Percentiles rank a stretch among this genome's conserved stretches.
These are phyloP conservation scores for Candida endomychidarum DNA, from an alignment of 805 yeast genomes.

Conservation along the genomic window DNA sequence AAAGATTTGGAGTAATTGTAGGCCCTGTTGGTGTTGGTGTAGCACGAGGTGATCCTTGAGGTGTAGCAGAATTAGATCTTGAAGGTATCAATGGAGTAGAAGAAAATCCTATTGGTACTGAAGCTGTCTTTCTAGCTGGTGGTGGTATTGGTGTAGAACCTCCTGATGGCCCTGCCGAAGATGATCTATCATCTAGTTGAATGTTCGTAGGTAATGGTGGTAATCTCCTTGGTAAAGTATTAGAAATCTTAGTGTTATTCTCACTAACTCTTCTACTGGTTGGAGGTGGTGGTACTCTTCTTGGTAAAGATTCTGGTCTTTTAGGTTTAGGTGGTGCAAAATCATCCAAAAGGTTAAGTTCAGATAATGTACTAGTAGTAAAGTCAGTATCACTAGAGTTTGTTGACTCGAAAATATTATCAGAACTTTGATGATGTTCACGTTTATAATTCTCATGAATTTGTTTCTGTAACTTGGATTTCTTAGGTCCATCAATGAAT, in stretches of 20 bases:
- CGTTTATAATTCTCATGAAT: conserved; percentile 30
- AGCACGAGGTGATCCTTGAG: conserved; percentile 20
- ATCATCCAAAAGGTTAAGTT: conserved; percentile 37
- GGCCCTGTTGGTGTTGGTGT: conserved; percentile 20
- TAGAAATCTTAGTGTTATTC: background rate
- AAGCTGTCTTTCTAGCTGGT: conserved; percentile 17
- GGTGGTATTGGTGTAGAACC: conserved; percentile 33
- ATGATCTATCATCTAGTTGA: conserved; percentile 5
- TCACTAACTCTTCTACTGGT: conserved; percentile 19
- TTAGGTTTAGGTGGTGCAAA: conserved; percentile 23
- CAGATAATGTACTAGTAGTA: conserved; percentile 31
- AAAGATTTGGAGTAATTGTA: too few relatives aligned
- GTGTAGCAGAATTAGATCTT: conserved; percentile 30
- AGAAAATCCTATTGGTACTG: conserved; percentile 34
- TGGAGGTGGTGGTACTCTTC: conserved; percentile 23
- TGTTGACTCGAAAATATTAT: conserved; percentile 11
- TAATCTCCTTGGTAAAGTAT: conserved; percentile 15
- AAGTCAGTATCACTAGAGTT: conserved; percentile 17
- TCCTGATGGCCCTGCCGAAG: background rate
- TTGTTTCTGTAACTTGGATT: conserved; percentile 24
- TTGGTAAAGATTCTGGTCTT: conserved; percentile 11
- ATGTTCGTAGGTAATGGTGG: conserved; percentile 17
- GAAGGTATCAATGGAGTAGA: conserved; percentile 41
- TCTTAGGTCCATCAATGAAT: conserved; percentile 53
- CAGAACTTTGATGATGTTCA: conserved; percentile 23